Conservation (phyloP, 2,329 filamentous ascomycete genomes). For the Colletotrichum sp. region DNA sequence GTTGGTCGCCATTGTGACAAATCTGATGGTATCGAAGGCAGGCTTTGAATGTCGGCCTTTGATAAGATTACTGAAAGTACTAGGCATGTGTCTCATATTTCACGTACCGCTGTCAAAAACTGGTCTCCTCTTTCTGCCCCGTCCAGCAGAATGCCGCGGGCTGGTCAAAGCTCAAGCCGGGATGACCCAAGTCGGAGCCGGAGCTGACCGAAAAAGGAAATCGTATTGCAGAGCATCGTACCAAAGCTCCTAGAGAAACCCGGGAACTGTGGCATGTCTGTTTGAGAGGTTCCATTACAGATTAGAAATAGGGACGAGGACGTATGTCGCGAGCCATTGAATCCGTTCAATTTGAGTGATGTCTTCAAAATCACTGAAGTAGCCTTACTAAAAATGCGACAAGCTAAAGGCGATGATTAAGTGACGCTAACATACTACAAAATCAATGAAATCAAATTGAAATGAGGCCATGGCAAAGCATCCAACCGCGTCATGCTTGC, state of each 20-base stretch:
- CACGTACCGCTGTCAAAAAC: neutral
- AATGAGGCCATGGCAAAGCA: neutral
- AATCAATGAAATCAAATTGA: neutral
- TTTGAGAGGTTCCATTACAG: neutral
- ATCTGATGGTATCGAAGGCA: accelerated
- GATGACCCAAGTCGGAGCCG: neutral
- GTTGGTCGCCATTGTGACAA: neutral
- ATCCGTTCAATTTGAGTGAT: neutral
- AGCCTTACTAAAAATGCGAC: neutral
- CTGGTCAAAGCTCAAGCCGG: neutral
- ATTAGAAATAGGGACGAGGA: neutral
- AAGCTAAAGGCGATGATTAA: neutral
- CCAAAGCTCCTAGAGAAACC: neutral
- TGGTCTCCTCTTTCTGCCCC: neutral
- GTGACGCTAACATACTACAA: neutral
- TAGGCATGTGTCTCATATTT: neutral
- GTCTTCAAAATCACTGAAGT: neutral
- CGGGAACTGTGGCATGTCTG: neutral
- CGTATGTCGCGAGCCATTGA: neutral
- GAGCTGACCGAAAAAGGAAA: neutral
- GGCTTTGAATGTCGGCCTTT: neutral
- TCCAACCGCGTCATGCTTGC: neutral
- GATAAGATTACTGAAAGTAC: neutral
- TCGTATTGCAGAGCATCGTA: neutral
- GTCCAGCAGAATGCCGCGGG: neutral